Base-by-base conservation (phyloP, 768 basidiomycete species). In the Phaffia australis region DNA sequence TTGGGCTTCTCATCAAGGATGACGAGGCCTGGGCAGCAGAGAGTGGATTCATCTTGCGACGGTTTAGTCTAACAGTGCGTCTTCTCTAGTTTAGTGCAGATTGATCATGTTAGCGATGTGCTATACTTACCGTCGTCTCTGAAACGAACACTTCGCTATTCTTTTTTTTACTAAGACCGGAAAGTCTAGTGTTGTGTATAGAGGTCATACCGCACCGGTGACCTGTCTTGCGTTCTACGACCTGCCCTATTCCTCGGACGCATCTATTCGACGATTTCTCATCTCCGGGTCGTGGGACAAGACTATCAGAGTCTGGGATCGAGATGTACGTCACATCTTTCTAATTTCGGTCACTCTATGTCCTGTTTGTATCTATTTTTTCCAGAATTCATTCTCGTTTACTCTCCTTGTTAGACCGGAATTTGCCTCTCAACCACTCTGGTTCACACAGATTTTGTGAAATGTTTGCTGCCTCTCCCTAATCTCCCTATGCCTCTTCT, bases 261-360 rank as follows among this genome's bases (percentile, higher is more conserved):
- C 69, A 19, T 42, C 11, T 5, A 42, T 42, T 11, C 30, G 54
- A 8, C 49, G 48, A 69, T 74, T 87, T 9, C 77, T 99, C 48
- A 81, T 98, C 69, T 90, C 88, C 54, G 92, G 88, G 25, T 92
- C 92, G 56, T 99, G 95, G 95, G 95, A 99, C 75, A 85, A 97
- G 89, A 85, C 85, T 0, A 88, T 99, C 76, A 87, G 84, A 74
- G 65, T 93, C 7, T 98, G 93, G 93, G 80, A 93, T 73, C 83
- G 82, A 14, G 75, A 82, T 70, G 94, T 93, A 71, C 59, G 82
- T 66, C 19, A 48, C 71, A 66, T 30, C 46, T 55, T 25, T 19
- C 6, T 35, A 69, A 30, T 66, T 55, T n/a, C 25, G 18, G 47
- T 6, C 50, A 16, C 32, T 30, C 23, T 6, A 3, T 46, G 8